A percentile compares a stretch with the other conserved stretches of the same genome.
Evolutionary conservation across 352 stramenopile species (phyloP).

Genomic region (Globisporangium canariense): DNA sequence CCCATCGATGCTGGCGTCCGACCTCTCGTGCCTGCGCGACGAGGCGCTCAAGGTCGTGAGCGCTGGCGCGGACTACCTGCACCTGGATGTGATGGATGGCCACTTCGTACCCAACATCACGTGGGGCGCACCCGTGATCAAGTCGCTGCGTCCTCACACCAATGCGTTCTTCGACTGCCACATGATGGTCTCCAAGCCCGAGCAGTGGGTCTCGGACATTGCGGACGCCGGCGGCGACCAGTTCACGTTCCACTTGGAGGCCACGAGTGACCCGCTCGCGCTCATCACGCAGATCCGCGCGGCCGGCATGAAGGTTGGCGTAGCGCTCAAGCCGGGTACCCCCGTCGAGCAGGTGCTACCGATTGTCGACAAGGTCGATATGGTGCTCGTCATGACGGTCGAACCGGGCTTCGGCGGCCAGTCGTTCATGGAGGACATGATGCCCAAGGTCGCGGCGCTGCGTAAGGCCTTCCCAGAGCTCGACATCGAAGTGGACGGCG

Average conservation of each 20-base stretch:
- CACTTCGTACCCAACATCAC: slow-evolving; percentile 98
- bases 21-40: slow-evolving; percentile 91
- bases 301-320: slow-evolving; percentile 93
- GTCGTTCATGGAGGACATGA: slow-evolving; percentile 96
- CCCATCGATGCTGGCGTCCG: slow-evolving; percentile 92
- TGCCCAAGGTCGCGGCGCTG: slow-evolving; percentile 91
- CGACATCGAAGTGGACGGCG: slow-evolving; percentile 98
- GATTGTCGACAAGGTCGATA: slow-evolving; percentile 89
- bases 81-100: slow-evolving; percentile 98
- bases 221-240: slow-evolving; percentile 92
- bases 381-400: slow-evolving; percentile 98
- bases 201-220: slow-evolving; percentile 95
- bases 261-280: slow-evolving; percentile 60
- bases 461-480: slow-evolving; percentile 90
- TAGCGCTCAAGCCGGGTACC: slow-evolving; percentile 95
- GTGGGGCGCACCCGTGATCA: slow-evolving; percentile 96
- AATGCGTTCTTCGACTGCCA: slow-evolving; percentile 96
- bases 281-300: slow-evolving; percentile 85
- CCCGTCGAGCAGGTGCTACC: slow-evolving; percentile 83
- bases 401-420: slow-evolving; percentile 97
- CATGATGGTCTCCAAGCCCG: slow-evolving; percentile 96
- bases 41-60: slow-evolving; percentile 90
- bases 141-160: slow-evolving; percentile 86
- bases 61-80: slow-evolving; percentile 93
- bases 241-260: slow-evolving; percentile 97